Evolutionary conservation across 2,329 filamentous ascomycete genomes (phyloP), one percentile per base, ranked within the genome.

Genomic region (Aspergillus glaucus): DNA sequence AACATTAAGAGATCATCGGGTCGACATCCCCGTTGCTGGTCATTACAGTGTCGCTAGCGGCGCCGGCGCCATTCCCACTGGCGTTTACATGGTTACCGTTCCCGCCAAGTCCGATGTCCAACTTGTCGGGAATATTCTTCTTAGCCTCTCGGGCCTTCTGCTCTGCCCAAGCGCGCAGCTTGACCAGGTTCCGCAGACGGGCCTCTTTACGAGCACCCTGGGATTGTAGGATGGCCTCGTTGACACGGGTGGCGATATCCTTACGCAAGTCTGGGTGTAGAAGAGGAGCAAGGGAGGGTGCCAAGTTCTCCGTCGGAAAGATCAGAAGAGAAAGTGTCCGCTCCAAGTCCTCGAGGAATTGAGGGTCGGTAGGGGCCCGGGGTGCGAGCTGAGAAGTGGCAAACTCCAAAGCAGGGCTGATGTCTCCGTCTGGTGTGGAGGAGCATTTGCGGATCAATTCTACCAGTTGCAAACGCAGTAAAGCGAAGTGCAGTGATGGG

Each of bases 271-370:
- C 79, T 2, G 91, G 87, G 56, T 95, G 80, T 15, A 98, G 75
- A 24, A 98, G 75, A 43, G 82, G 81, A 34, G 85, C 83, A 28
- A 96, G 75, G 44, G 87, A 82, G 2, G 87, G 84, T 41, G 87
- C 82, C 34, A 96, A 78, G 46, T 82, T 85, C 46, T 93, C 87
- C n/a, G 82, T 79, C 1, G 88, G 84, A 59, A 96, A 95, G 40
- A 98, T 86, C 36, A 98, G 76, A 37, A 98, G 78, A 0, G 89
- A 86, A 85, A 98, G 95, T 0, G 93, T 96, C 64, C 85, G 82
- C 69, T 98, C 93, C 9, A 98, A 77, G 52, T 95, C 90, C 55
- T 86, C 81, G 10, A 96, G 77, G 56, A 95, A 97, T 41, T 86
- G 82, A 3, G 81, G 79, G 56, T 90, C 89, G 4, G 83, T 88